Conservation (phyloP, 306 rosid species). For the Dalbergia cochinchinensis region DNA sequence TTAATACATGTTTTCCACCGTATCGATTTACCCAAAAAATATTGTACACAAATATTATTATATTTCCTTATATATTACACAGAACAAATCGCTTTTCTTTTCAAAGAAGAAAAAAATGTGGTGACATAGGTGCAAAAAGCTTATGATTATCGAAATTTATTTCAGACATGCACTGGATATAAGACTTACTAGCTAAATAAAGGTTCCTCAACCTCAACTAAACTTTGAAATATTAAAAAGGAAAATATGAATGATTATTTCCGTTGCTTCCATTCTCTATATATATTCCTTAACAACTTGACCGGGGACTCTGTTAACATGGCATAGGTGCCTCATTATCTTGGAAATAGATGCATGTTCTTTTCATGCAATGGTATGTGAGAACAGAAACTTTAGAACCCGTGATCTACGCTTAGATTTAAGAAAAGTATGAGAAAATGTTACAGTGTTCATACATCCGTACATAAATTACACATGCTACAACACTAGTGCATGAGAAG, state of each 20-base stretch:
- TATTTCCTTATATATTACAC: no score
- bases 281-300: neutral
- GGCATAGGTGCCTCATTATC: neutral
- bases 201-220: no score
- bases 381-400: neutral
- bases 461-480: slow-evolving; percentile 12
- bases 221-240: neutral
- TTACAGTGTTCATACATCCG: neutral
- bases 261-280: neutral
- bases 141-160: no score
- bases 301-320: no score
- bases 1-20: no score
- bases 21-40: no score
- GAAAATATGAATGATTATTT: neutral
- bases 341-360: neutral
- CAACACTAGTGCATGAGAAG: slow-evolving; percentile 9
- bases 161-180: no score
- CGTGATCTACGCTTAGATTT: slow-evolving; percentile 1
- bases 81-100: no score
- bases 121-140: no score
- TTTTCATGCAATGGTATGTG: slow-evolving; percentile 12
- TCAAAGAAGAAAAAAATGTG: no score
- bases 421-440: neutral
- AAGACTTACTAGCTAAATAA: no score
- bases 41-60: no score